Conservation (phyloP, 2,329 filamentous ascomycete species). For the Aspergillus bombycis region DNA sequence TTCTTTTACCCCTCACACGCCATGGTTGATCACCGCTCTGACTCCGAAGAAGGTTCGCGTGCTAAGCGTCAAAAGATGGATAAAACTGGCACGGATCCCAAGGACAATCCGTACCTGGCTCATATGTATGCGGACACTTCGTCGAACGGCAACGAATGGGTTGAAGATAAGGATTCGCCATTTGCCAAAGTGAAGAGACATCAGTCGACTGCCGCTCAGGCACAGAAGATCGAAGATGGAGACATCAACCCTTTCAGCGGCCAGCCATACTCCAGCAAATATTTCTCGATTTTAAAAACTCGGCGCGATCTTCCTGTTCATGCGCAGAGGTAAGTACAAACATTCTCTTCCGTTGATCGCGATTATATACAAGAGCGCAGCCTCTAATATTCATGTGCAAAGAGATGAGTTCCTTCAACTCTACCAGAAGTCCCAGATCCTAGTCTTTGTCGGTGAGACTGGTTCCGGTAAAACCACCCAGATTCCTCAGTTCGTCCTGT, state of each 20-base stretch:
- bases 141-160: conserved; percentile 33
- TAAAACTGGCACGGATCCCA: conserved; percentile 53
- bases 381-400: conserved; percentile 35
- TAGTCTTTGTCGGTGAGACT: conserved; percentile 98
- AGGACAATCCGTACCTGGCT: conserved; percentile 83
- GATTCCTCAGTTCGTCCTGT: conserved; percentile 97
- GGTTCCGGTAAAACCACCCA: conserved; percentile 99
- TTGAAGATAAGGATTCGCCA: conserved; percentile 46
- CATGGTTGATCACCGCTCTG: conserved; percentile 63
- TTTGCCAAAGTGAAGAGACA: conserved; percentile 74
- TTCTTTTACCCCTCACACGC: conserved; percentile 18
- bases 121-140: conserved; percentile 73
- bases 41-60: conserved; percentile 53
- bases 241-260: conserved; percentile 86
- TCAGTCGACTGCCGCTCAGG: conserved; percentile 76
- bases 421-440: conserved; percentile 91
- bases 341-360: neutral
- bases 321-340: conserved; percentile 70
- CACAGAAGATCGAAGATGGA: conserved; percentile 74
- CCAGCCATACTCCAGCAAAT: conserved; percentile 74
- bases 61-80: conserved; percentile 60
- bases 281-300: conserved; percentile 85
- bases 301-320: conserved; percentile 87
- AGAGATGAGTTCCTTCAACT: conserved; percentile 90
- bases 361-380: neutral